phyloP scores from a whole-genome alignment of 139 green algal species.

The Pycnococcus provasolii region DNA sequence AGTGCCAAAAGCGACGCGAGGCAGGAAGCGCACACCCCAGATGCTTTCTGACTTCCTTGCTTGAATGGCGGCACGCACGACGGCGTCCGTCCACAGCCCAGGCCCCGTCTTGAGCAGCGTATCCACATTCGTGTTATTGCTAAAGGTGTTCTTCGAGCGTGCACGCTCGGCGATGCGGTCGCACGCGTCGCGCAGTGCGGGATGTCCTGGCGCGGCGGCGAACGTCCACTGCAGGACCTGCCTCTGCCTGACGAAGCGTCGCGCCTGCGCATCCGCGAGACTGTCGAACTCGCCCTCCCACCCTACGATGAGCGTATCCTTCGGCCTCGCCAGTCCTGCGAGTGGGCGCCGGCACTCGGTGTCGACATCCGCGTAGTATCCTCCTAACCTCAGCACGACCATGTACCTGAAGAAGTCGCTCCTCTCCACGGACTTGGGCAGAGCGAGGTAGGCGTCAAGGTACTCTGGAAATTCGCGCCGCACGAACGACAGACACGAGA shows the following conservation, averaged over 20 bases:
- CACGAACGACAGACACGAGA: slow-evolving; percentile 31
- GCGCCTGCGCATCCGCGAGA: slow-evolving; percentile 30
- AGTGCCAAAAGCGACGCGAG: slow-evolving; percentile 6
- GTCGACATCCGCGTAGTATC: slow-evolving; percentile 76
- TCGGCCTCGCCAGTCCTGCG: slow-evolving; percentile 44
- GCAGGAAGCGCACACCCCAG: slow-evolving; percentile 11
- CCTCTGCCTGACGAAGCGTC: slow-evolving; percentile 45
- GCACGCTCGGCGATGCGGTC: slow-evolving; percentile 48
- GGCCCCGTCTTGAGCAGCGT: slow-evolving; percentile 69
- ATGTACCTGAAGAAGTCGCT: slow-evolving; percentile 71
- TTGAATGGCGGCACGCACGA: slow-evolving; percentile 43
- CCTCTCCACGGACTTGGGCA: slow-evolving; percentile 66
- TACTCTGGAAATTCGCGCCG: slow-evolving; percentile 49
- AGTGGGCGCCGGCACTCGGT: slow-evolving; percentile 56
- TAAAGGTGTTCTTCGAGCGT: slow-evolving; percentile 28
- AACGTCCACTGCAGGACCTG: slow-evolving; percentile 71
- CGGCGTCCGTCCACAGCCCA: slow-evolving; percentile 65
- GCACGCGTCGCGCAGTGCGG: slow-evolving; percentile 56
- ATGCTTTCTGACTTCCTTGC: background rate
- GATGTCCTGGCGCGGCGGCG: slow-evolving; percentile 67
- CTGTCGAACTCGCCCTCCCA: slow-evolving; percentile 68
- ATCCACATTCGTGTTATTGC: slow-evolving; percentile 53
- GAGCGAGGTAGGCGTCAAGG: slow-evolving; percentile 52
- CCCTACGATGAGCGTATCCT: slow-evolving; percentile 68
- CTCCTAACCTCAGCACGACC: slow-evolving; percentile 39